Evolutionary conservation across 2,329 filamentous ascomycete species (phyloP).

Genomic region (Diplodia sapinea): DNA sequence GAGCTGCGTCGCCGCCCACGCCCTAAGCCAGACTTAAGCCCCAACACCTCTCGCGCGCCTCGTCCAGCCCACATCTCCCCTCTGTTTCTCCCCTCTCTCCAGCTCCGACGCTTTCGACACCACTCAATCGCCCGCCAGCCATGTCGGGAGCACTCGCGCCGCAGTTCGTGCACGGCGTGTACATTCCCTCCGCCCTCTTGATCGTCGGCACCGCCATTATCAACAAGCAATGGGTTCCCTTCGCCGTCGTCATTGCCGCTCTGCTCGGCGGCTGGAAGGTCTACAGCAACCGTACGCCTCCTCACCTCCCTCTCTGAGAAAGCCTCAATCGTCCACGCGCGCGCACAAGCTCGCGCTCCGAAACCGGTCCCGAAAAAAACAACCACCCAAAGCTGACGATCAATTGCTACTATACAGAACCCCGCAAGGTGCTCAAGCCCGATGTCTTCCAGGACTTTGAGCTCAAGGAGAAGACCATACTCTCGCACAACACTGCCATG

Average conservation of each 20-base stretch:
- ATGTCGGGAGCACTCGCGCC: conserved; percentile 50
- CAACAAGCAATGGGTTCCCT: conserved; percentile 73
- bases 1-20: background rate
- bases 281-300: conserved; percentile 68
- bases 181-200: conserved; percentile 80
- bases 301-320: background rate
- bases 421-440: conserved; percentile 84
- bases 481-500: conserved; percentile 99
- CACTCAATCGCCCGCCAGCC: background rate
- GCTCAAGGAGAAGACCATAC: conserved; percentile 90
- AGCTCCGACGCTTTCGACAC: background rate
- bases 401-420: conserved; percentile 57
- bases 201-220: conserved; percentile 77
- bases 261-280: conserved; percentile 74
- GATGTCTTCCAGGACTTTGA: conserved; percentile 89
- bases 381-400: background rate
- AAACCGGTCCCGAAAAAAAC: background rate
- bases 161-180: conserved; percentile 77
- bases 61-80: background rate
- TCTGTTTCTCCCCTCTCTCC: background rate
- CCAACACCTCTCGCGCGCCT: conserved; percentile 3
- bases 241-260: conserved; percentile 70
- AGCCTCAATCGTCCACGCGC: too few species aligned
- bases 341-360: conserved; percentile 6
- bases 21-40: background rate